phyloP scores from a whole-genome alignment of 768 basidiomycete species.

The Cyathus striatus region DNA sequence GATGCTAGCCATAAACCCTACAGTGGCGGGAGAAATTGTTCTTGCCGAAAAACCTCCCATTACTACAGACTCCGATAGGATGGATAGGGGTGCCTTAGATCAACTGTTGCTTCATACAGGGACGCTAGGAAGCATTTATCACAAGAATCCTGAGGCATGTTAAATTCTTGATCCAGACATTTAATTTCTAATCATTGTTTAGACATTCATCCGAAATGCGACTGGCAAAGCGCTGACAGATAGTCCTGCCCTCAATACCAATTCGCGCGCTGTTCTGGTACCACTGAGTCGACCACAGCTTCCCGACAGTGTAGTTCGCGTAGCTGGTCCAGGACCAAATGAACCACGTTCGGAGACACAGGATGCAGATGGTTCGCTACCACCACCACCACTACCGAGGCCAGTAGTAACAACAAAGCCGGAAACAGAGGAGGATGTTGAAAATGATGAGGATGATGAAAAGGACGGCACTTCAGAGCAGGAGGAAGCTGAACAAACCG shows the following conservation, averaged over 20 bases:
- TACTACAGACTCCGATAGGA: slow-evolving; percentile 95
- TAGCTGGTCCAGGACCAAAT: slow-evolving; percentile 61
- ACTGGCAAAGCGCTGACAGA: slow-evolving; percentile 78
- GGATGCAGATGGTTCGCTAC: too few species aligned
- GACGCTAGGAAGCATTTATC: slow-evolving; percentile 92
- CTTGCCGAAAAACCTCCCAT: slow-evolving; percentile 92
- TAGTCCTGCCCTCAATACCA: slow-evolving; percentile 83
- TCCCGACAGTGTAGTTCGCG: slow-evolving; percentile 37
- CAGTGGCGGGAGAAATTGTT: slow-evolving; percentile 85
- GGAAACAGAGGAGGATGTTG: slow-evolving; percentile 15
- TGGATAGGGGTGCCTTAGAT: slow-evolving; percentile 95
- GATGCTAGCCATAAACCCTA: slow-evolving; percentile 87
- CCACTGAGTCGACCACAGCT: slow-evolving; percentile 50
- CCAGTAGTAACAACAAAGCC: slow-evolving; percentile 18
- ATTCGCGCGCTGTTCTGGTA: slow-evolving; percentile 71
- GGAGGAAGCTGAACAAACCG: slow-evolving; percentile 4
- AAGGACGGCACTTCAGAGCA: too few species aligned
- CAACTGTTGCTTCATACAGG: slow-evolving; percentile 92
- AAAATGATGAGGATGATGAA: slow-evolving; percentile 33
- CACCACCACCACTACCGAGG: slow-evolving; percentile 13
- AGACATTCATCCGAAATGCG: slow-evolving; percentile 94
- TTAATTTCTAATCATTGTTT: slow-evolving; percentile 3
- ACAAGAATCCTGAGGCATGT: slow-evolving; percentile 98
- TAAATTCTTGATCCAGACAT: slow-evolving; percentile 9
- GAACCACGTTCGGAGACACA: slow-evolving; percentile 33